phyloP scores from a whole-genome alignment of 345 rosid genomes.

The Draba incana region DNA sequence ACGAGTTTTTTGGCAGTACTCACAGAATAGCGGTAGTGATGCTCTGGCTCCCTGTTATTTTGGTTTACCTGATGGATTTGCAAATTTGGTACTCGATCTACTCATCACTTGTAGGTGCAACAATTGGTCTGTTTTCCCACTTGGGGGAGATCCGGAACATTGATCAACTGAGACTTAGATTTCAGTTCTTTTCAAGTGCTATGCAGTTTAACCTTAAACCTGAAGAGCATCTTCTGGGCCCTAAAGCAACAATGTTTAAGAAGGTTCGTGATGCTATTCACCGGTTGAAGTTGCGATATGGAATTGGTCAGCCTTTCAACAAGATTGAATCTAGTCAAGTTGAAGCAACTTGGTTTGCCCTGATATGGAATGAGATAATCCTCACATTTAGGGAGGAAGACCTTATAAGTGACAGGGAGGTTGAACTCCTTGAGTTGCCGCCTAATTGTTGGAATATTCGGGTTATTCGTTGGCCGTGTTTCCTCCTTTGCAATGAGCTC shows the following conservation, averaged over 20 bases:
- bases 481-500: constrained; percentile 85
- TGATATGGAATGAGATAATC: constrained; percentile 91
- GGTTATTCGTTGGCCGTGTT: constrained; percentile 92
- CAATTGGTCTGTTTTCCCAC: constrained; percentile 72
- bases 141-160: constrained; percentile 92
- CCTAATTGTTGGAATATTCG: constrained; percentile 83
- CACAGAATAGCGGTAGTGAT: constrained; percentile 58
- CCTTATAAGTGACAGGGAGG: constrained; percentile 68
- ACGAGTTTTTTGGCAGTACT: constrained; percentile 68
- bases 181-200: constrained; percentile 92
- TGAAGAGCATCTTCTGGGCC: constrained; percentile 52
- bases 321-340: constrained; percentile 87
- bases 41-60: constrained; percentile 78
- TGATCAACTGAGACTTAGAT: constrained; percentile 83
- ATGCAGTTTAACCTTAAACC: constrained; percentile 93
- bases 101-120: constrained; percentile 69
- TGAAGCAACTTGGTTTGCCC: constrained; percentile 82
- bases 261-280: constrained; percentile 80
- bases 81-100: constrained; percentile 89
- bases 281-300: constrained; percentile 76
- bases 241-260: constrained; percentile 67
- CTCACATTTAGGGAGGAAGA: constrained; percentile 84
- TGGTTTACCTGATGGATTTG: constrained; percentile 81
- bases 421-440: constrained; percentile 80
- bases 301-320: constrained; percentile 75